Percentiles rank a stretch among this genome's conserved stretches.
These are phyloP conservation scores for Fusarium coicis DNA, from an alignment of 2,329 filamentous ascomycete species.

Conservation along the genomic window DNA sequence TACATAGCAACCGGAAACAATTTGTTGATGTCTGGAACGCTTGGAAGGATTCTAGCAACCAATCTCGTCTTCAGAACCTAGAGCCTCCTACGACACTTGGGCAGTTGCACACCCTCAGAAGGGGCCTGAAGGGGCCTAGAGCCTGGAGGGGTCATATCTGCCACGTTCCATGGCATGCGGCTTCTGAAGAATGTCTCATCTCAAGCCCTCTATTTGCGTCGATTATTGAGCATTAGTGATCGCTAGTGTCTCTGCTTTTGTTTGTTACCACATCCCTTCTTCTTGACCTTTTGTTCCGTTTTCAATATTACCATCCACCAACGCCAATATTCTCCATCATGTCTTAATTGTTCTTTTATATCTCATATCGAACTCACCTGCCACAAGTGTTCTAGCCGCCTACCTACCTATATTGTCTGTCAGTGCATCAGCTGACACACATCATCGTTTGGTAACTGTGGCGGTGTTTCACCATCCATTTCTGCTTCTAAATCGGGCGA, in stretches of 20 bases:
- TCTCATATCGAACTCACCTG: slow-evolving; percentile 2
- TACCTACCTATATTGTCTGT: background rate
- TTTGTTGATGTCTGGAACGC: slow-evolving; percentile 25
- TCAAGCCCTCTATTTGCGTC: slow-evolving; percentile 16
- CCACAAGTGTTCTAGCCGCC: background rate
- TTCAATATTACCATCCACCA: background rate
- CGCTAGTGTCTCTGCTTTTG: slow-evolving; percentile 16
- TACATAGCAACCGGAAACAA: slow-evolving; percentile 27
- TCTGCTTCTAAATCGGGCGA: slow-evolving; percentile 40
- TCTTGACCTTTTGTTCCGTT: background rate
- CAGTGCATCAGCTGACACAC: slow-evolving; percentile 28
- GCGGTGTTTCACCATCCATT: slow-evolving; percentile 32
- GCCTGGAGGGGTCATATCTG: slow-evolving; percentile 3
- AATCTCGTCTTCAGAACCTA: slow-evolving; percentile 7
- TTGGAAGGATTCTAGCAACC: slow-evolving; percentile 12
- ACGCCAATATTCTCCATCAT: background rate
- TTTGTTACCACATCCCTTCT: slow-evolving; percentile 10
- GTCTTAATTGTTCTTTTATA: background rate
- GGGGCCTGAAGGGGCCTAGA: background rate
- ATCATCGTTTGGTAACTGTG: slow-evolving; percentile 19
- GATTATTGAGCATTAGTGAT: slow-evolving; percentile 26
- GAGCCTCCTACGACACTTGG: slow-evolving; percentile 25
- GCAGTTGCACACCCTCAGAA: slow-evolving; percentile 2
- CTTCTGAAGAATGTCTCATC: slow-evolving; percentile 28
- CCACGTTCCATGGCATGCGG: slow-evolving; percentile 36